Evolutionary conservation across 192 early-diverging fungal genomes (phyloP), one percentile per base, ranked within the genome.

Genomic region (Backusella mclennaniae): DNA sequence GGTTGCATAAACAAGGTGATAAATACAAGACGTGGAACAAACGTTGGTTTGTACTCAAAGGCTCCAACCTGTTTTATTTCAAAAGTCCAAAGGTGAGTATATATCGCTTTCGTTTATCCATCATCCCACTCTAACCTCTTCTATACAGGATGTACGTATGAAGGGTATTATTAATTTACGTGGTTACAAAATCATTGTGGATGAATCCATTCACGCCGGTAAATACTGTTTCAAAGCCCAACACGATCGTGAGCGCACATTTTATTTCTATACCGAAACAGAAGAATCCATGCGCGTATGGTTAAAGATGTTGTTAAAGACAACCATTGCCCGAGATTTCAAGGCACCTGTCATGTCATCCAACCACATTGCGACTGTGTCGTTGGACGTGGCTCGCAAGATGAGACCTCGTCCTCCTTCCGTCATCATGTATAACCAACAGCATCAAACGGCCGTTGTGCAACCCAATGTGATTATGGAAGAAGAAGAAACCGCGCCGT

Each of bases 11-110:
- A 71, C 85, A 88, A 66, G 83, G 86, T 6, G 89, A 88, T 44
- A 85, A 83, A 29, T 90, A 91, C 72, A 85, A 84, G 21, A 87
- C 84, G 0, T 91, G 88, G 88, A 89, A 90, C 75, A 87, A 83
- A 36, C 81, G 90, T n/a, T 91, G 84, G 86, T 91, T 88, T 78
- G 85, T 91, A 39, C 81, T 91, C 39, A 89, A 91, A 69, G 89
- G 86, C 3, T 75, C 80, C 0, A 85, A 86, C 29, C 73, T 91
- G 26, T 91, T 84, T 69, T 90, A 90, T 71, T 88, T 91, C 73
- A 89, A 90, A 69, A 82, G 83, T 35, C 87, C 85, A 35, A 86
- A 86, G 76, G 78, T 79, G 70, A 79, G 19, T n/a, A 49, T 29
- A 1, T 6, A 56, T 59, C 9, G 7, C 3, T 59, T 26, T 59